Evolutionary conservation across 495 filamentous ascomycete genomes (phyloP), one percentile per base, ranked within the genome.

Genomic region (Podospora fimiseda): DNA sequence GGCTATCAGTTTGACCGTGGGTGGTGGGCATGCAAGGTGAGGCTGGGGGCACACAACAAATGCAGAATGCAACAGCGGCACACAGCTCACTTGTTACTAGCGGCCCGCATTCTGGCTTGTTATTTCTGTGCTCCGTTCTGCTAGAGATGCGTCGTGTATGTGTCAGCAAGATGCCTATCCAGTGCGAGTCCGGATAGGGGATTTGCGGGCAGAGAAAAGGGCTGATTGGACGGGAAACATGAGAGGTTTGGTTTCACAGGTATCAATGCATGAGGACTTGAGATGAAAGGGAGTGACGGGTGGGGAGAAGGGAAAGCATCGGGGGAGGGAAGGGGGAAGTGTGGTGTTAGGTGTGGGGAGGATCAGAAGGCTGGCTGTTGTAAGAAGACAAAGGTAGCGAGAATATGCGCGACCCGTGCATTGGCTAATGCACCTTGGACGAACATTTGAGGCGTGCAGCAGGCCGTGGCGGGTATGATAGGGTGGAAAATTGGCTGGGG

Each of bases 171-270:
- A 44, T n/a, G 45, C 22, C 43, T 19, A 45, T 2, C 16, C 43
- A n/a, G 50, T 48, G 5, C 16, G 39, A 41, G 11, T 18, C 39
- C 39, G 23, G 24, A 47, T 24, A 30, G 6, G 44, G 9, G 9
- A 48, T 20, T 45, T 20, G 52, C 24, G 39, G 44, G 43, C 41
- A 52, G 52, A 22, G 44, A 39, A 18, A 4, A 5, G 20, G 37
- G 15, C 42, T 57, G 54, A 60, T 64, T 59, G 64, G 58, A n/a
- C n/a, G 19, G 43, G 27, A 48, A 43, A 2, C 8, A n/a, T 9
- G 49, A n/a, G 21, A 45, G 44, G 60, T 61, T 52, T 61, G 64
- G 64, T 65, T 50, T 51, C 57, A 65, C 62, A 60, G 64, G 60
- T 63, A 63, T 50, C 60, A 67, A 65, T 65, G 62, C 64, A 67